These are phyloP conservation scores for Mycena crocata DNA, from an alignment of 768 basidiomycete genomes.

Conservation along the genomic window DNA sequence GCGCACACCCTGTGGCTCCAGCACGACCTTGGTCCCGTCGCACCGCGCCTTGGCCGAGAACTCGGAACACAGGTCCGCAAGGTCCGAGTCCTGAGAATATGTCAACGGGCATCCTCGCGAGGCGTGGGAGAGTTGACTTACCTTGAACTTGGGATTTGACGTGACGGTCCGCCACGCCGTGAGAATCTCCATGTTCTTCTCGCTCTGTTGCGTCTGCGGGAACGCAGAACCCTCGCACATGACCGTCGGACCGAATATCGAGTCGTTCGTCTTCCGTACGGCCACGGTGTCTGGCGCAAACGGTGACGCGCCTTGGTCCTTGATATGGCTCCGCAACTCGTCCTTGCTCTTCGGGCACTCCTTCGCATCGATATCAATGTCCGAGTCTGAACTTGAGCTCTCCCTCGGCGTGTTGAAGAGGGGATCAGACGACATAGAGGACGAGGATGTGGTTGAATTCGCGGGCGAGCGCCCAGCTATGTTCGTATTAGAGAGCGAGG, in stretches of 20 bases:
- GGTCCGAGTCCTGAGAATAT: slow-evolving; percentile 71
- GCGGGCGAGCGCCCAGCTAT: slow-evolving; percentile 35
- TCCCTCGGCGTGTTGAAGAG: slow-evolving; percentile 50
- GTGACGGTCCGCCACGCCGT: slow-evolving; percentile 85
- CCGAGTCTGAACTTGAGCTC: slow-evolving; percentile 46
- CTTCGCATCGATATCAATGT: slow-evolving; percentile 30
- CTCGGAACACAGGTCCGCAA: slow-evolving; percentile 82
- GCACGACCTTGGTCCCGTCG: slow-evolving; percentile 85
- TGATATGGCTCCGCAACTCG: slow-evolving; percentile 64
- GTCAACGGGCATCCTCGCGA: too few species aligned
- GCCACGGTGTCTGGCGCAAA: slow-evolving; percentile 53
- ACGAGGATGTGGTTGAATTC: slow-evolving; percentile 53
- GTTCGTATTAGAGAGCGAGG: slow-evolving; percentile 38
- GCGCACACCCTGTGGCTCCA: slow-evolving; percentile 67
- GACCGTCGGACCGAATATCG: slow-evolving; percentile 63
- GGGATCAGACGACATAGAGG: slow-evolving; percentile 47
- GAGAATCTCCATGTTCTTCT: slow-evolving; percentile 81
- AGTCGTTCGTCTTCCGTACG: slow-evolving; percentile 58
- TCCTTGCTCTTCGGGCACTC: slow-evolving; percentile 68
- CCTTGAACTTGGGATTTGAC: slow-evolving; percentile 81
- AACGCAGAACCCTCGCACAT: slow-evolving; percentile 76
- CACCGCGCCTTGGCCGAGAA: slow-evolving; percentile 87
- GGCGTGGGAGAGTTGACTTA: slow-evolving; percentile 51
- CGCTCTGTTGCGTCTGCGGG: slow-evolving; percentile 75
- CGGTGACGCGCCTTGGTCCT: slow-evolving; percentile 66